Percentiles rank a stretch among this genome's conserved stretches.
Conservation (phyloP, 768 basidiomycete genomes). For the Collybiopsis confluens region DNA sequence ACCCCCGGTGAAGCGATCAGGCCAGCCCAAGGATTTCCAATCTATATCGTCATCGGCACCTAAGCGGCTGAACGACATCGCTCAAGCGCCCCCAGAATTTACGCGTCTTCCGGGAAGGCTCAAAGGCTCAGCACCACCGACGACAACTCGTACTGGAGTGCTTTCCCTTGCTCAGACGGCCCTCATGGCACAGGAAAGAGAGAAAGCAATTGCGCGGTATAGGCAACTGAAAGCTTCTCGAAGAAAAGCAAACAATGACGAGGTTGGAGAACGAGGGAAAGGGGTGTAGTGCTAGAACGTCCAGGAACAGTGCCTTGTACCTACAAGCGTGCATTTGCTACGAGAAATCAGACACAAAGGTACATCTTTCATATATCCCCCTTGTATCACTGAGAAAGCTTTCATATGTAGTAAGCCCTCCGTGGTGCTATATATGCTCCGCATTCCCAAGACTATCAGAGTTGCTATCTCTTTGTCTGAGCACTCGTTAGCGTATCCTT, state of each 20-base stretch:
- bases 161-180: constrained; percentile 72
- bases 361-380: too few relatives aligned
- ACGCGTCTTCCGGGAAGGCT: constrained; percentile 51
- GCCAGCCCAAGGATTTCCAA: constrained; percentile 45
- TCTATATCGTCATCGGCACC: constrained; percentile 50
- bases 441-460: too few relatives aligned
- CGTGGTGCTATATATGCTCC: too few relatives aligned
- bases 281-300: neutral
- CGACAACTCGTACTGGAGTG: constrained; percentile 36
- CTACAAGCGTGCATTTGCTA: neutral
- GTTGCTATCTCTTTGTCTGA: too few relatives aligned
- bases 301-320: neutral
- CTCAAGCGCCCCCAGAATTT: constrained; percentile 61
- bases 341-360: too few relatives aligned
- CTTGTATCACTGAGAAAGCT: neutral
- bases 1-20: constrained; percentile 21
- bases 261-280: neutral
- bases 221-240: constrained; percentile 57
- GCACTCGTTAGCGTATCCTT: too few relatives aligned
- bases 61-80: constrained; percentile 67
- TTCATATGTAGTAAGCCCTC: neutral
- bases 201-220: constrained; percentile 63
- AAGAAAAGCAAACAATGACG: constrained; percentile 20
- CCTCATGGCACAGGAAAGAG: constrained; percentile 75
- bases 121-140: neutral